Evolutionary conservation across 805 yeast genomes (phyloP).

Genomic region (Babjeviella inositovora): DNA sequence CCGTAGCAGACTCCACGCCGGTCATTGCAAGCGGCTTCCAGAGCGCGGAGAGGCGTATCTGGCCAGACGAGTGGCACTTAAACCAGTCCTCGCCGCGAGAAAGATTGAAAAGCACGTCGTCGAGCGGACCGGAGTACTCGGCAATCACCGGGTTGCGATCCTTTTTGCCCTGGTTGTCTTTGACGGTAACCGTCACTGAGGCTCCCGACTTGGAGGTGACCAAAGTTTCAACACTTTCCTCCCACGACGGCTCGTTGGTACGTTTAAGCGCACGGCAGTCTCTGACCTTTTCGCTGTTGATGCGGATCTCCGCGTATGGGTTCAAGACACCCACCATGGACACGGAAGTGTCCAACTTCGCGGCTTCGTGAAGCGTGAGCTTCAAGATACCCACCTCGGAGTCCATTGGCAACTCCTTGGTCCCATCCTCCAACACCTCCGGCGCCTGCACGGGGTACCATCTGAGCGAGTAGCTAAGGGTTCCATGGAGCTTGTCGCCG

Average conservation of each 20-base stretch:
- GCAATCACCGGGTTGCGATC: constrained; percentile 35
- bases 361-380: constrained; percentile 42
- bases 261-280: constrained; percentile 45
- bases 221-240: constrained; percentile 42
- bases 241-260: constrained; percentile 64
- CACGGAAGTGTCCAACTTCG: constrained; percentile 31
- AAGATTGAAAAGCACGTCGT: constrained; percentile 34
- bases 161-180: too few species aligned
- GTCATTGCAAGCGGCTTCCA: constrained; percentile 62
- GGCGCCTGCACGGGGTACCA: constrained; percentile 33
- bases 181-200: constrained; percentile 35
- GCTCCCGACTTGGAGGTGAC: constrained; percentile 45
- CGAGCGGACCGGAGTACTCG: constrained; percentile 30
- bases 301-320: constrained; percentile 53
- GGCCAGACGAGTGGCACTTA: constrained; percentile 33
- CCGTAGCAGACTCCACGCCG: constrained; percentile 25
- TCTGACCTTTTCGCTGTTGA: constrained; percentile 39
- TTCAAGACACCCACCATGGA: constrained; percentile 36
- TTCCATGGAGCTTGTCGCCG: constrained; percentile 42
- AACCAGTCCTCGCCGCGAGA: constrained; percentile 33
- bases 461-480: constrained; percentile 26
- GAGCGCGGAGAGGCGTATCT: constrained; percentile 32
- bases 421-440: constrained; percentile 27
- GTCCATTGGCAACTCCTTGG: constrained; percentile 30
- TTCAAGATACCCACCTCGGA: constrained; percentile 66